Percentiles rank a stretch among this genome's conserved stretches.
These are phyloP conservation scores for Trypanosoma boissoni DNA, from an alignment of 208 protist species.

Conservation along the genomic window DNA sequence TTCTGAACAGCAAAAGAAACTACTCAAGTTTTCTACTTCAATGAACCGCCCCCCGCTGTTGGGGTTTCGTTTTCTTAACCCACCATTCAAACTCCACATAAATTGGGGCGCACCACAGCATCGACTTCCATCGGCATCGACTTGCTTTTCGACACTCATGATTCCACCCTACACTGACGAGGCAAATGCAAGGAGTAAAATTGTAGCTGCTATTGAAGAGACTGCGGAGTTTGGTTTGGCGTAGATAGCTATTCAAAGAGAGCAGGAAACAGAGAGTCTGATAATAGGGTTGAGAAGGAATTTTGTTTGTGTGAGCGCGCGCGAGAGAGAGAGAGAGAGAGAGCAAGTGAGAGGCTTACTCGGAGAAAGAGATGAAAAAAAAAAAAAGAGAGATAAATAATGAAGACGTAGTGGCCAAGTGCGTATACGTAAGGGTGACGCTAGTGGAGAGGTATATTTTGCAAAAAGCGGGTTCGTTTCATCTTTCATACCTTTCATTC, in stretches of 20 bases:
- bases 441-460: neutral
- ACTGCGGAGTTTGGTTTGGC: conserved; percentile 84
- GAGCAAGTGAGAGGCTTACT: neutral
- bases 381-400: neutral
- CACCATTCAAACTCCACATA: conserved; percentile 85
- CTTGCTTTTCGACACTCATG: conserved; percentile 94
- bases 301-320: too few relatives aligned
- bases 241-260: too few relatives aligned
- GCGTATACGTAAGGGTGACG: neutral
- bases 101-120: conserved; percentile 35
- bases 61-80: conserved; percentile 90
- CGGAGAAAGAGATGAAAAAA: neutral
- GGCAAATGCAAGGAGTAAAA: conserved; percentile 70
- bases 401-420: too few relatives aligned
- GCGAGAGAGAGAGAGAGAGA: neutral
- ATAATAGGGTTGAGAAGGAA: neutral
- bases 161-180: conserved; percentile 80
- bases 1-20: conserved; percentile 57
- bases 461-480: neutral
- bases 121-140: conserved; percentile 87
- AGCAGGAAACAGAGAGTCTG: neutral
- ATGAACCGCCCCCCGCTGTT: conserved; percentile 87
- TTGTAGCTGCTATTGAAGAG: conserved; percentile 87
- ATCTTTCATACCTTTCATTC: conserved; percentile 1
- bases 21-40: conserved; percentile 90